Evolutionary conservation across 768 basidiomycete species (phyloP).

Genomic region (Kwoniella sp.): DNA sequence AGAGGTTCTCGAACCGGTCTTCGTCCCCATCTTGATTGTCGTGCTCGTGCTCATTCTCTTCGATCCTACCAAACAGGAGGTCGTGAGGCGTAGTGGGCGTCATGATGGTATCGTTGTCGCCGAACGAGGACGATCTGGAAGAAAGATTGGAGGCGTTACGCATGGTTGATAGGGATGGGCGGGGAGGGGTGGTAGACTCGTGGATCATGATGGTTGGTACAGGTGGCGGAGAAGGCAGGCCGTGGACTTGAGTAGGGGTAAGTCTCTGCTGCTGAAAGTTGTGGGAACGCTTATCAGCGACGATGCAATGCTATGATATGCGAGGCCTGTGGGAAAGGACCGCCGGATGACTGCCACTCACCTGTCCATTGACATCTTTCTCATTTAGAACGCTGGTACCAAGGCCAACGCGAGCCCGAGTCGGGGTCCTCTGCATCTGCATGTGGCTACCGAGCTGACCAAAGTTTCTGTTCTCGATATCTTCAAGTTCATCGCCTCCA

Average conservation of each 20-base stretch:
- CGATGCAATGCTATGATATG: too few relatives aligned
- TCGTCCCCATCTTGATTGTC: slow-evolving; percentile 1
- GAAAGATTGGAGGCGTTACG: not conserved
- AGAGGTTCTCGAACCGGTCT: not conserved
- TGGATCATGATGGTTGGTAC: slow-evolving; percentile 21
- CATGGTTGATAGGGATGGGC: slow-evolving; percentile 19
- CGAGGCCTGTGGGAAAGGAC: not conserved
- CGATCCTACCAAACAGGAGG: slow-evolving; percentile 14
- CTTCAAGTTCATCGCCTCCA: not conserved
- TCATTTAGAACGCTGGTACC: not conserved
- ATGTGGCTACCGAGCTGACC: not conserved
- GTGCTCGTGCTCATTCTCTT: not conserved
- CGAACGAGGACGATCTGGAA: slow-evolving; percentile 14
- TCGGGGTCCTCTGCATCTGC: slow-evolving; percentile 3
- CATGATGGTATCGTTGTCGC: slow-evolving; percentile 8
- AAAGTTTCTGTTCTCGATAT: not conserved
- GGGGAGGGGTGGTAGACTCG: slow-evolving; percentile 17
- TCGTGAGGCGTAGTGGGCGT: slow-evolving; percentile 13
- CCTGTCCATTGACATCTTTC: slow-evolving; percentile 19
- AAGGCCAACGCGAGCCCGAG: not conserved
- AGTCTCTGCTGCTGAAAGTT: not conserved
- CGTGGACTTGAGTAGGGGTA: not conserved
- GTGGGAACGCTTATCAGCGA: not conserved
- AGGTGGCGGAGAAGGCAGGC: not conserved
- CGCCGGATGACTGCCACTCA: slow-evolving; percentile 6